Conservation (phyloP, 2,329 filamentous ascomycete genomes). For the Graphilbum fragrans region DNA sequence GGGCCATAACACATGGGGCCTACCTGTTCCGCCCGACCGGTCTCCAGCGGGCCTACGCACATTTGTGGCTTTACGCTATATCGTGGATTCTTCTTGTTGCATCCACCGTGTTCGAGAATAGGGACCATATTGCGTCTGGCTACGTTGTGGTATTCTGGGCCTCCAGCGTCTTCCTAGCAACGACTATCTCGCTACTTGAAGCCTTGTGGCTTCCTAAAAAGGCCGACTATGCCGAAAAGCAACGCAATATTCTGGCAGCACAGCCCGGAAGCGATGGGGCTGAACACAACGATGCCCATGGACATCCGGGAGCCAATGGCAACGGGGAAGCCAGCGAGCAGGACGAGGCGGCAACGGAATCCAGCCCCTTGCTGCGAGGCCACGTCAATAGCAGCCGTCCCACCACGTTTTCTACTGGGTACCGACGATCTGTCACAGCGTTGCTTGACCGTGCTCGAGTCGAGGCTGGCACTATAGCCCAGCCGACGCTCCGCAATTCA, state of each 20-base stretch:
- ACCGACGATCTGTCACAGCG: conserved; percentile 34
- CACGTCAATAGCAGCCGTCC: conserved; percentile 15
- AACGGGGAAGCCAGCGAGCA: conserved; percentile 21
- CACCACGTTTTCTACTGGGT: conserved; percentile 43
- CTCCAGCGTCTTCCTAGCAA: conserved; percentile 59
- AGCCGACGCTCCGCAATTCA: conserved; percentile 21
- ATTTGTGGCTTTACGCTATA: conserved; percentile 73
- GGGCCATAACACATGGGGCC: conserved; percentile 70
- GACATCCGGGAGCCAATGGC: too few species aligned
- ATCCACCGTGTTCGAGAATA: conserved; percentile 64
- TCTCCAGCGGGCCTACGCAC: conserved; percentile 66
- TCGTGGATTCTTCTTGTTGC: conserved; percentile 63
- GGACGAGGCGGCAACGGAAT: conserved; percentile 33
- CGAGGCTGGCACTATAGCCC: conserved; percentile 4
- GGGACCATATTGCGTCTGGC: conserved; percentile 58
- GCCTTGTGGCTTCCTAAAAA: conserved; percentile 66
- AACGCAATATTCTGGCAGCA: neutral
- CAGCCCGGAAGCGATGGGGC: conserved; percentile 16
- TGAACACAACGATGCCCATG: too few species aligned
- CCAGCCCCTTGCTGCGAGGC: conserved; percentile 34
- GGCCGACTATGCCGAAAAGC: conserved; percentile 46
- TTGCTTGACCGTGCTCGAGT: conserved; percentile 12
- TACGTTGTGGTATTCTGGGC: conserved; percentile 79
- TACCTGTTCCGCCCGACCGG: conserved; percentile 75
- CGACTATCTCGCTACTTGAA: conserved; percentile 67